Conservation (phyloP, 805 yeast genomes). For the Brettanomyces naardenensis region DNA sequence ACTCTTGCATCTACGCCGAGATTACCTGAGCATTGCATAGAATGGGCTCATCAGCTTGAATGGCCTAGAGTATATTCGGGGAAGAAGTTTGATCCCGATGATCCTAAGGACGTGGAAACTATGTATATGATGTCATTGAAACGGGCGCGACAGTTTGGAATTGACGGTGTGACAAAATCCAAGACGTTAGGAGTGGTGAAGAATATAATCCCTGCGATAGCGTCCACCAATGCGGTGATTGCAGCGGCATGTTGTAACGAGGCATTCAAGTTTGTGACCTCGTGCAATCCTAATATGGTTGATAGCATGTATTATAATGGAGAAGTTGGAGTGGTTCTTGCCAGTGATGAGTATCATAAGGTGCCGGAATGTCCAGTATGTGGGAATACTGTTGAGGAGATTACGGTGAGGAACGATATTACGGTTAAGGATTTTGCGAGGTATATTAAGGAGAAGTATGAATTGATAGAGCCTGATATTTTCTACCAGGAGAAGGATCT, state of each 20-base stretch:
- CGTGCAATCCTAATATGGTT: constrained; percentile 54
- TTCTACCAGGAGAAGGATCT: constrained; percentile 17
- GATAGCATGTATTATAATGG: constrained; percentile 89
- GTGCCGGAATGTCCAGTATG: constrained; percentile 70
- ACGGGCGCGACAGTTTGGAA: constrained; percentile 60
- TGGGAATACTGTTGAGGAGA: constrained; percentile 32
- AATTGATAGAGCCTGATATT: constrained; percentile 14
- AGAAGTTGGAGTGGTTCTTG: constrained; percentile 66
- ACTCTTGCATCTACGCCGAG: constrained; percentile 94
- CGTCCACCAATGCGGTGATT: constrained; percentile 86
- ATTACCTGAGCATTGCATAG: constrained; percentile 88
- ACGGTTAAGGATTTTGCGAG: constrained; percentile 13
- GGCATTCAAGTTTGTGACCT: constrained; percentile 70
- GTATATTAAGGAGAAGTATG: constrained; percentile 7
- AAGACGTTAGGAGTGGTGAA: constrained; percentile 84
- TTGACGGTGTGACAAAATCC: constrained; percentile 65
- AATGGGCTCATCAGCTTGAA: constrained; percentile 73
- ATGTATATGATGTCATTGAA: constrained; percentile 44
- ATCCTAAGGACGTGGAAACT: constrained; percentile 56
- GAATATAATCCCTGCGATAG: constrained; percentile 88
- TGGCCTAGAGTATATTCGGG: constrained; percentile 54
- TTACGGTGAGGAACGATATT: constrained; percentile 6
- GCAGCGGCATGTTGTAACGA: constrained; percentile 89
- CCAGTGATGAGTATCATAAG: constrained; percentile 57
- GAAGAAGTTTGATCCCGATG: constrained; percentile 57